Evolutionary conservation across 768 basidiomycete genomes (phyloP).

Genomic region (Russula griseocarnosa): DNA sequence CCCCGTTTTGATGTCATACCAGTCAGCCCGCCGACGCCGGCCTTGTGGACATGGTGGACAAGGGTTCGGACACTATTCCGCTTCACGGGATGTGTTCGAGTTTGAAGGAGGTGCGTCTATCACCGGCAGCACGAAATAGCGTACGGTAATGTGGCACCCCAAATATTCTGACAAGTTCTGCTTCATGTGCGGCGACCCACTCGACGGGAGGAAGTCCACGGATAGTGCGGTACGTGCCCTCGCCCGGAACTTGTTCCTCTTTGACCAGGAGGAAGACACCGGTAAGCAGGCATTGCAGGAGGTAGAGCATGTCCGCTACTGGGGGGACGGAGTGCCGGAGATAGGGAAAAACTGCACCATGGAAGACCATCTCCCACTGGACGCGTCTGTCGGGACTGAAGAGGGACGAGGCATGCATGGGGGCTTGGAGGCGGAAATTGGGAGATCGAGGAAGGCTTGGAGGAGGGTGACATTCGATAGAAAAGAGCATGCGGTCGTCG

Average conservation of each 20-base stretch:
- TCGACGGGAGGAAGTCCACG: constrained; percentile 73
- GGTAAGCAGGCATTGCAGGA: constrained; percentile 42
- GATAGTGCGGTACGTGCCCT: constrained; percentile 68
- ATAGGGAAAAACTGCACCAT: constrained; percentile 39
- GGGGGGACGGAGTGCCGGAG: constrained; percentile 39
- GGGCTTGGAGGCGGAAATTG: constrained; percentile 65
- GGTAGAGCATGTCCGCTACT: constrained; percentile 38
- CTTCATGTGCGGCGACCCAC: constrained; percentile 71
- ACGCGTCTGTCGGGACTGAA: constrained; percentile 80
- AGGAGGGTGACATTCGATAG: constrained; percentile 72
- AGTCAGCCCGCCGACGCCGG: constrained; percentile 18
- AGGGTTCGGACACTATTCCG: constrained; percentile 19
- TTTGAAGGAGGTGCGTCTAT: constrained; percentile 68
- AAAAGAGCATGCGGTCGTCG: constrained; percentile 72
- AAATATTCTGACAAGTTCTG: constrained; percentile 65
- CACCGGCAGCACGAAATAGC: constrained; percentile 67
- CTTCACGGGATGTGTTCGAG: constrained; percentile 51
- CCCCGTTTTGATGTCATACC: constrained; percentile 30
- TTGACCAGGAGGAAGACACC: constrained; percentile 53
- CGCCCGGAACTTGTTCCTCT: constrained; percentile 63
- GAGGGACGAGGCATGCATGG: constrained; percentile 76
- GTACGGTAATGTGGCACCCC: constrained; percentile 68
- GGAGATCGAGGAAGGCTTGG: constrained; percentile 72
- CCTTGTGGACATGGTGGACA: constrained; percentile 28
- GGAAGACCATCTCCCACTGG: constrained; percentile 90